phyloP scores from a whole-genome alignment of 768 basidiomycete genomes.

The Stropharia rugosoannulata region DNA sequence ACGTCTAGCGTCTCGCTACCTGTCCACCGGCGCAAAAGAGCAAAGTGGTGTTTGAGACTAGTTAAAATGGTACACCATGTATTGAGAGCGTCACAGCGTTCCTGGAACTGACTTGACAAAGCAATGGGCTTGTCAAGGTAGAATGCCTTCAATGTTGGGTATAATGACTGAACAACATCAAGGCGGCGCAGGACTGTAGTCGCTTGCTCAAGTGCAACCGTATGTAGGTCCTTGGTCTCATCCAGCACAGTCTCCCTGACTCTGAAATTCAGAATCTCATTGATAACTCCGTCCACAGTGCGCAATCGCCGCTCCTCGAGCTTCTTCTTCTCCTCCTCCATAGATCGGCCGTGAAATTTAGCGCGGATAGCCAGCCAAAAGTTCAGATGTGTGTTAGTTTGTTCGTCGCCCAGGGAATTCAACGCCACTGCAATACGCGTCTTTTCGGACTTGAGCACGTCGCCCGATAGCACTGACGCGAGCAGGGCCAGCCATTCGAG shows the following conservation, averaged over 20 bases:
- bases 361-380: constrained; percentile 93
- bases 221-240: constrained; percentile 31
- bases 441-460: constrained; percentile 94
- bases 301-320: constrained; percentile 83
- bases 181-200: constrained; percentile 68
- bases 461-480: constrained; percentile 88
- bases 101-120: constrained; percentile 62
- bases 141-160: constrained; percentile 81
- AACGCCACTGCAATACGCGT: constrained; percentile 84
- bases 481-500: constrained; percentile 97
- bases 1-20: constrained; percentile 91
- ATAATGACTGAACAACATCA: constrained; percentile 82
- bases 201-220: constrained; percentile 60
- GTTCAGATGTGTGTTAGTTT: constrained; percentile 63
- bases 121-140: constrained; percentile 76
- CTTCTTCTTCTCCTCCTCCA: constrained; percentile 78
- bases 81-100: constrained; percentile 85
- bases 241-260: constrained; percentile 41
- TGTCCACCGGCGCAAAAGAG: constrained; percentile 87
- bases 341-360: constrained; percentile 73
- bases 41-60: constrained; percentile 81
- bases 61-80: constrained; percentile 90
- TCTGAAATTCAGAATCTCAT: constrained; percentile 78
- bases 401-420: constrained; percentile 66
- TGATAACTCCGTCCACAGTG: constrained; percentile 78